Evolutionary conservation across 345 rosid genomes (phyloP), one percentile per base, ranked within the genome.

Genomic region (Turritis glabra): DNA sequence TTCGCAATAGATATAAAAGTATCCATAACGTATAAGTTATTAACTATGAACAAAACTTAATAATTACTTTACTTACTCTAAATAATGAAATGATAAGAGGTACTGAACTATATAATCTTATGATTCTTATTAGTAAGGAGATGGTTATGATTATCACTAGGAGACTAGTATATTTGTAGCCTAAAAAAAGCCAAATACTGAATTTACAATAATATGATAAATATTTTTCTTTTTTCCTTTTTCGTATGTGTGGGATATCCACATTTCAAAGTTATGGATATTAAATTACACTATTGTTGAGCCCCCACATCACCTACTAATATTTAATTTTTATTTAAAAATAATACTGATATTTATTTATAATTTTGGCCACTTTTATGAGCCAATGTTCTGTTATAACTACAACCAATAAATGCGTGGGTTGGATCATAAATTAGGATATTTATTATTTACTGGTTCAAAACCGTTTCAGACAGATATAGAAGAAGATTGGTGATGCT

Each of bases 261-360:
- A 55, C 47, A 70, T 71, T 48, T 48, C 55, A 27, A 8, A 3
- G 55, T 47, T 56, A 55, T 25, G 15, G 44, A 56, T 64, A 69
- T 33, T 70, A 64, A 77, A 69, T 54, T 25, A 76, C 43, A 1
- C 27, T 29, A 55, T 21, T 48, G 53, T 26, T 27, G 75, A 63
- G 76, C 19, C 64, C 79, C 64, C 75, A 69, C 80, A 54, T 69
- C 72, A 70, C 76, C 80, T 70, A 76, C 75, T 76, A 61, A 67
- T 38, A 67, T 59, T 47, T 26, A 65, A 17, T 56, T 44, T 44
- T 57, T 15, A 57, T 40, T 35, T n/a, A 14, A 13, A 47, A n/a
- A 22, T 32, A 30, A 18, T 38, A 50, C 11, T 11, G 30, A 3
- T n/a, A 3, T 35, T 19, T 18, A 1, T 64, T 37, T 15, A 38